Conservation (phyloP, 2,329 filamentous ascomycete species). For the Talaromyces albobiverticillius region DNA sequence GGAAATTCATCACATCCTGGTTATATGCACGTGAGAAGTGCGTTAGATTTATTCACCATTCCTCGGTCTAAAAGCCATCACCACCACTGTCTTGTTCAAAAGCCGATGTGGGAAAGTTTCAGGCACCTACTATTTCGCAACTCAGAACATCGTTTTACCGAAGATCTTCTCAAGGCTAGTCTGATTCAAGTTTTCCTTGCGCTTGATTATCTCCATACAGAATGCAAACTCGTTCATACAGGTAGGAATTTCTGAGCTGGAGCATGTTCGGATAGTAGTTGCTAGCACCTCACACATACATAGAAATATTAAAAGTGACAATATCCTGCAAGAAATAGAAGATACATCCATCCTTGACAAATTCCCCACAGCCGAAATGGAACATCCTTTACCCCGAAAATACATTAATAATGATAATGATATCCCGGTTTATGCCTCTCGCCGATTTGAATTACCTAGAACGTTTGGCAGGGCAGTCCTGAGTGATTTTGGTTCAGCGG, state of each 20-base stretch:
- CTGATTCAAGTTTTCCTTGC: slow-evolving; percentile 43
- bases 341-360: slow-evolving; percentile 40
- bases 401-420: slow-evolving; percentile 27
- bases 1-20: slow-evolving; percentile 26
- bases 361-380: slow-evolving; percentile 30
- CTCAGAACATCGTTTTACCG: not conserved
- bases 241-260: too few relatives aligned
- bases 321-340: slow-evolving; percentile 44
- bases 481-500: slow-evolving; percentile 29
- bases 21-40: slow-evolving; percentile 22
- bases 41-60: slow-evolving; percentile 4
- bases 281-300: too few relatives aligned
- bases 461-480: slow-evolving; percentile 32
- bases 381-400: slow-evolving; percentile 44
- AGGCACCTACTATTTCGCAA: slow-evolving; percentile 31
- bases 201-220: slow-evolving; percentile 46
- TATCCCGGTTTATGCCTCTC: slow-evolving; percentile 34
- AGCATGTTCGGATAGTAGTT: too few relatives aligned
- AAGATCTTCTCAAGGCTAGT: slow-evolving; percentile 33
- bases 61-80: not conserved
- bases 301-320: slow-evolving; percentile 48
- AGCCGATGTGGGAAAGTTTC: slow-evolving; percentile 41
- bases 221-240: slow-evolving; percentile 47
- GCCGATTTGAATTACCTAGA: slow-evolving; percentile 30
- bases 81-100: slow-evolving; percentile 39